These are phyloP conservation scores for Phlyctochytrium arcticum DNA, from an alignment of 192 early-diverging fungal species.

Conservation along the genomic window DNA sequence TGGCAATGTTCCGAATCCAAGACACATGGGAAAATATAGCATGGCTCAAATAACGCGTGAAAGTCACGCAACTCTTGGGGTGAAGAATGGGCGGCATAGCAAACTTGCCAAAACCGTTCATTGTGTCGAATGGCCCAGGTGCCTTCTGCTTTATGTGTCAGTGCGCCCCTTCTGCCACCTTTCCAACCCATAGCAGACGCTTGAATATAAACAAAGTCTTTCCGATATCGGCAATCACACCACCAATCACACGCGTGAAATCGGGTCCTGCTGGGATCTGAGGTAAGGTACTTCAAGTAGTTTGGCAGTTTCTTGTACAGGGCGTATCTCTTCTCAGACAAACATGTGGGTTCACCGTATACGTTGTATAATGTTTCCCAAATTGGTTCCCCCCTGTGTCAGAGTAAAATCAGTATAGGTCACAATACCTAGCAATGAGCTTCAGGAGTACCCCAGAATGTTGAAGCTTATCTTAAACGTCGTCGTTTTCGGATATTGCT, in stretches of 20 bases:
- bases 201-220: background rate
- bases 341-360: constrained; percentile 35
- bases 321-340: background rate
- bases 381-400: constrained; percentile 25
- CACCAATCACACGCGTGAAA: constrained; percentile 14
- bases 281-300: constrained; percentile 2
- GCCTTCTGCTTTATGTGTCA: no score
- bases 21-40: no score
- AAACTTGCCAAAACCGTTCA: no score
- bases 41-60: no score
- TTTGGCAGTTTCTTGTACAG: background rate
- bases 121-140: no score
- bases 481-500: constrained; percentile 18
- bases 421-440: no score
- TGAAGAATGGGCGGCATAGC: no score
- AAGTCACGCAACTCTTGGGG: no score
- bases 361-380: constrained; percentile 40
- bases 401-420: no score
- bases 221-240: background rate
- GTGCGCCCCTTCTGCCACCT: background rate
- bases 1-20: no score
- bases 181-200: background rate
- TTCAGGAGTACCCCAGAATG: constrained; percentile 48
- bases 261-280: constrained; percentile 7
- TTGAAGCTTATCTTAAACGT: constrained; percentile 40